Base-by-base conservation (phyloP, 2,329 filamentous ascomycete species). In the Pseudogymnoascus sp. region DNA sequence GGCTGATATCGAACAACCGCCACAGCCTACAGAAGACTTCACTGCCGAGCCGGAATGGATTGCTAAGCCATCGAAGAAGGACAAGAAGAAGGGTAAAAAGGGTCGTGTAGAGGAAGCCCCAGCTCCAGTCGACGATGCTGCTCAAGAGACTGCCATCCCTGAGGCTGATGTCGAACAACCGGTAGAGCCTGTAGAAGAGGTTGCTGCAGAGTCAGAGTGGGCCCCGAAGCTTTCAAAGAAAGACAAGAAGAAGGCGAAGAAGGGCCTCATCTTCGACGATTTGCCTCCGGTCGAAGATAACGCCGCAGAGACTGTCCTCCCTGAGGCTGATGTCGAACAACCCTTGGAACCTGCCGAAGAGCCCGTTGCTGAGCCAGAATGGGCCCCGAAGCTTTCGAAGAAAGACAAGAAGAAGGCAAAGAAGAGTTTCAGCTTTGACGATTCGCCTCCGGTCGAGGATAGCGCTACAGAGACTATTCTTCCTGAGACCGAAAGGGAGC, bases 41-140 rank as follows among this genome's bases (percentile, higher is more conserved):
- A 29, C 13, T 31, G n/a, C 21, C 9, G 39, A 39, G 9, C 31
- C 39, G 9, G 42, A 27, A 48, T 35, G 29, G 33, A 35, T 18
- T 4, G 37, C 36, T 7, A 45, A 52, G 60, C 60, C 36, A 35
- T 70, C 71, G 9, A 75, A 74, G 63, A 74, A 74, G 64, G 69
- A 69, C 8, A 78, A 78, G 70, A 79, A 78, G 64, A 71, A 70
- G 45, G 71, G 71, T 60, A 71, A 70, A 12, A 29, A 55, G 36
- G 15, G 25, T n/a, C 25, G 21, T 8, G 45, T 12, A 31, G 40
- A 58, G 4, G 9, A 36, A 18, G 13, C 18, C 4, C 10, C 27
- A 10, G 10, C 37, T 36, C 21, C 31, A 3, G 31, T 8, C 1
- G 55, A 59, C 2, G 55, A 37, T 1, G 15, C 4, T n/a, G 2